These are phyloP conservation scores for Aotearoamyces nothofagi DNA, from an alignment of 2,329 filamentous ascomycete genomes.

Conservation along the genomic window DNA sequence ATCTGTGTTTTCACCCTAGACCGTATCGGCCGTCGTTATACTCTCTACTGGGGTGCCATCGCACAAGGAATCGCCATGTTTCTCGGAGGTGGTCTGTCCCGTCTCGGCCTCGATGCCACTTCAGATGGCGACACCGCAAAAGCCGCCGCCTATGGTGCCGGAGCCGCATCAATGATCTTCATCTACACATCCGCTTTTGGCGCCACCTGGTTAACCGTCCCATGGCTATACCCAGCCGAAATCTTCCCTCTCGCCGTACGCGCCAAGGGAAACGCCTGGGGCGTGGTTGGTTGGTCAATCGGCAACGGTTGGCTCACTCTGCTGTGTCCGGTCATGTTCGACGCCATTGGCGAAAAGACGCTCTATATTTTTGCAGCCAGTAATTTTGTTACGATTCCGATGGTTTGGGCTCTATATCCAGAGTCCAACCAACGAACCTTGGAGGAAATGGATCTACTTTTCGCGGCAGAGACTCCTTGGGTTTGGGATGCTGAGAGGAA, in stretches of 20 bases:
- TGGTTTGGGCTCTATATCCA: slow-evolving; percentile 55
- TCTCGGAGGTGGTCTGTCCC: slow-evolving; percentile 45
- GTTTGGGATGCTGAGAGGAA: slow-evolving; percentile 55
- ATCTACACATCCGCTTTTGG: slow-evolving; percentile 50
- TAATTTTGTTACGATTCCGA: slow-evolving; percentile 49
- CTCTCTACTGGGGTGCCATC: slow-evolving; percentile 51
- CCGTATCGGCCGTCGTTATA: slow-evolving; percentile 52
- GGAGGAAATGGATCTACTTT: slow-evolving; percentile 62
- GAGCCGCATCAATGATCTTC: slow-evolving; percentile 57
- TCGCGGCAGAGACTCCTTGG: slow-evolving; percentile 51
- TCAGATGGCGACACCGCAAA: no score
- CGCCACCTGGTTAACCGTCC: slow-evolving; percentile 33
- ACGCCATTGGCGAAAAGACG: slow-evolving; percentile 51
- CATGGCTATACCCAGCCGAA: slow-evolving; percentile 54
- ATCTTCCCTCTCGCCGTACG: slow-evolving; percentile 59
- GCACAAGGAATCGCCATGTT: slow-evolving; percentile 54
- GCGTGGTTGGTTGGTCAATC: slow-evolving; percentile 62
- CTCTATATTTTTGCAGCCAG: slow-evolving; percentile 58
- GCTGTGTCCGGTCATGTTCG: slow-evolving; percentile 26
- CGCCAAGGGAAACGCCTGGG: slow-evolving; percentile 62
- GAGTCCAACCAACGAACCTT: slow-evolving; percentile 61
- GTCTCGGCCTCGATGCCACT: no score
- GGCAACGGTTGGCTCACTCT: slow-evolving; percentile 49
- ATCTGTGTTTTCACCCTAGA: slow-evolving; percentile 58
- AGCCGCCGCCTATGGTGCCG: slow-evolving; percentile 36